Evolutionary conservation across 2,329 filamentous ascomycete genomes (phyloP), one percentile per base, ranked within the genome.

Genomic region (Alternaria sp.): DNA sequence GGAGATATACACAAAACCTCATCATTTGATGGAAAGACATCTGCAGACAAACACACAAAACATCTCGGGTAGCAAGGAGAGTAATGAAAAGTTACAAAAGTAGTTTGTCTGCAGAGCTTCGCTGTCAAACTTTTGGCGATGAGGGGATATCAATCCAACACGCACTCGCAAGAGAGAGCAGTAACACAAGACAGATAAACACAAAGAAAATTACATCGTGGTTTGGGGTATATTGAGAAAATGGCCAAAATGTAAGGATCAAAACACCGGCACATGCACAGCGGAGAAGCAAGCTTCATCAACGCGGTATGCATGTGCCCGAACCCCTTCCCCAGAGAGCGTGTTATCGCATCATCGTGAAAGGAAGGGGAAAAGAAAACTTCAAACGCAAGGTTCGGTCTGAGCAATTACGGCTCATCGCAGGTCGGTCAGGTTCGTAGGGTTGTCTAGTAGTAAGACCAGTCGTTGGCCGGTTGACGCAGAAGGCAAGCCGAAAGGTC

Each of bases 401-500:
- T 79, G 79, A 81, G 79, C 79, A 75, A 78, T 81, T 81, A 81
- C 78, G 77, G 67, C 78, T 80, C 75, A 68, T 77, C 71, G 68
- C 78, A 78, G 73, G 73, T 71, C 77, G 67, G 72, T 62, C 60
- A 59, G 55, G 55, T 59, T 50, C 55, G n/a, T 59, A 30, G 63
- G 54, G 61, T 62, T 75, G 67, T 61, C 65, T 59, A 55, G 51
- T 56, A 65, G 49, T 41, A 55, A 55, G 30, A 41, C 47, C 55
- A 56, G 37, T 60, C 66, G 57, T 72, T 43, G 64, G 49, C 66
- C 70, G 64, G 77, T 77, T 82, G 81, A 80, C 81, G 63, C 79
- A 82, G 79, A 80, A 78, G 78, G 74, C 76, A 73, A 75, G 74
- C 70, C 79, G 73, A 80, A 83, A 82, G 83, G 83, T 84, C 83